Conservation (phyloP, 257 asterid genomes). For the Plantago major region DNA sequence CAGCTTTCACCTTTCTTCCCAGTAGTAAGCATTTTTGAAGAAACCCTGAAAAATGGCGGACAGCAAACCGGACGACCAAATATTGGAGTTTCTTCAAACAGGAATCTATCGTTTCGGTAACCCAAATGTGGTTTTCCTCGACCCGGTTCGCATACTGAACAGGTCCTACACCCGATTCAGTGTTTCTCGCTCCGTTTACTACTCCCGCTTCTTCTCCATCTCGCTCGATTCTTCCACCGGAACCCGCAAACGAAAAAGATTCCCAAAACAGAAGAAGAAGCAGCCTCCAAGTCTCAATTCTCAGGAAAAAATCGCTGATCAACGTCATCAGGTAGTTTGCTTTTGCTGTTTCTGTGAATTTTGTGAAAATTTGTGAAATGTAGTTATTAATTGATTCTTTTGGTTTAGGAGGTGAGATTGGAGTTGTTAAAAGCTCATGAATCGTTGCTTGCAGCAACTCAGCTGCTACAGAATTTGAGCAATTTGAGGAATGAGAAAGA, state of each 20-base stretch:
- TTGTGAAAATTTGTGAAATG: background rate
- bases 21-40: too few species aligned
- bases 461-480: constrained; percentile 40
- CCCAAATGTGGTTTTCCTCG: constrained; percentile 48
- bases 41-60: constrained; percentile 32
- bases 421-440: constrained; percentile 65
- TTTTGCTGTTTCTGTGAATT: too few species aligned
- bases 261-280: constrained; percentile 49
- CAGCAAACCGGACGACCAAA: constrained; percentile 22
- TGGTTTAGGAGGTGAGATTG: constrained; percentile 56
- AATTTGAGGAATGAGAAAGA: constrained; percentile 46
- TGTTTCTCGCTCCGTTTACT: constrained; percentile 62
- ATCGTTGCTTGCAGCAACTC: constrained; percentile 45
- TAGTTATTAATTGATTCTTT: background rate
- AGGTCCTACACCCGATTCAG: constrained; percentile 59
- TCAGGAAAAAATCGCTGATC: constrained; percentile 71
- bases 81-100: constrained; percentile 36
- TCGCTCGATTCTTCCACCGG: constrained; percentile 15
- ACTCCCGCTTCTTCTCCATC: constrained; percentile 70
- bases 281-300: constrained; percentile 39
- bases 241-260: constrained; percentile 43
- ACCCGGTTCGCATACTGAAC: constrained; percentile 80
- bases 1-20: too few species aligned
- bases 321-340: constrained; percentile 67
- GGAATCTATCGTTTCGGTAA: constrained; percentile 45